phyloP scores from a whole-genome alignment of 257 asterid genomes.

The Solanum chmielewskii region DNA sequence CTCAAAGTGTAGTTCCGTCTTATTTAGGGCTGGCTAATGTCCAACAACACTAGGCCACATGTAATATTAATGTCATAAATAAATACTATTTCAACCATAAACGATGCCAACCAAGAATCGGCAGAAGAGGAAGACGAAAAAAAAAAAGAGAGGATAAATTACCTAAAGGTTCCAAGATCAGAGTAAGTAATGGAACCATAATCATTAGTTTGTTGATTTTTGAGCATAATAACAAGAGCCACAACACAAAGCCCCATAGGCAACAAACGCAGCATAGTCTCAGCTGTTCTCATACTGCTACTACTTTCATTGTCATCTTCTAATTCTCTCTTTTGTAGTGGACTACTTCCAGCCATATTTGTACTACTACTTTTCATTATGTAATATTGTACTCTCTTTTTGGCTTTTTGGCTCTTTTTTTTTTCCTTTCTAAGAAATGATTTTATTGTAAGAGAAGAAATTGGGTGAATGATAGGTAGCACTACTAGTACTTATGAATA shows the following conservation, averaged over 20 bases:
- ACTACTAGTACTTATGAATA: neutral
- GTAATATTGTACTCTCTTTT: neutral
- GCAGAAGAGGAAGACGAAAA: neutral
- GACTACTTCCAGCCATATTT: slow-evolving; percentile 1
- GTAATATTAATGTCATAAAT: neutral
- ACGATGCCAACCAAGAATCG: neutral
- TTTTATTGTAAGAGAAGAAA: neutral
- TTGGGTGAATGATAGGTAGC: neutral
- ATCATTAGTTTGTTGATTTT: slow-evolving; percentile 59
- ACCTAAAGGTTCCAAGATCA: slow-evolving; percentile 79
- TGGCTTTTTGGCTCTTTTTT: neutral
- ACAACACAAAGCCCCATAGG: slow-evolving; percentile 63
- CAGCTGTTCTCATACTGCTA: slow-evolving; percentile 52
- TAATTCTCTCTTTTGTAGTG: slow-evolving; percentile 13
- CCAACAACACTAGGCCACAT: neutral
- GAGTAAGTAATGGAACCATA: slow-evolving; percentile 68
- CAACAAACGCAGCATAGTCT: slow-evolving; percentile 65
- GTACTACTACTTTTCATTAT: neutral
- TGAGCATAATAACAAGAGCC: slow-evolving; percentile 79
- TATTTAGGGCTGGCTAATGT: neutral
- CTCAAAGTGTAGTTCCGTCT: neutral
- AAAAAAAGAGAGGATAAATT: neutral
- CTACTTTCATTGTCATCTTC: slow-evolving; percentile 28
- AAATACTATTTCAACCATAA: neutral
- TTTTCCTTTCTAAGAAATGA: neutral